Base-by-base conservation (phyloP, 176 grass and related monocot species). In the Stipa capillata region DNA sequence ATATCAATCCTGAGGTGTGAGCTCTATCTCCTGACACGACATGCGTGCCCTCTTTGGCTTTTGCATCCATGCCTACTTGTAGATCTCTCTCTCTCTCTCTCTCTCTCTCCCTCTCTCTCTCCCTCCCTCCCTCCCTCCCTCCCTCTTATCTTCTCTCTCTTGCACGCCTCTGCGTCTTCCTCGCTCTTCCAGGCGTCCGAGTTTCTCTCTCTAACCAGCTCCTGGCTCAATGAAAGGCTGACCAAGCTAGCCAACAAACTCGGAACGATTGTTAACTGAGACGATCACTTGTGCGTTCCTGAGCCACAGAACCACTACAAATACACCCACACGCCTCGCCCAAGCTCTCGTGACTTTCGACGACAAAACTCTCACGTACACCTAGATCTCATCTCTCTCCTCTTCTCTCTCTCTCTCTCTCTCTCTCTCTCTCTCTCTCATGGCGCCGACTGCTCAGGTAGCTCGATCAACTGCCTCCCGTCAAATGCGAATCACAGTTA, bases 371-470 rank as follows among this genome's bases (percentile, higher is more conserved):
- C 23, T 28, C 41, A 70, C 66, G 41, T 31, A 31, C 42, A 17
- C 65, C 65, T 2, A 45, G 44, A 72, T 72, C 45, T 31, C 73
- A 33, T 71, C 64, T 51, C 11, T 25, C 8, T 18, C 36, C 40
- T 45, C 73, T 76, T 50, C 79, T 61, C 16, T 25, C 42, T 48
- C 17, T 25, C 59, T 27, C 33, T 64, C 29, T 61, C 57, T 10
- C 10, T 20, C 78, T 33, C 66, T 65, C 27, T n/a, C 18, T 34
- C 58, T 61, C 25, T 1, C 64, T 63, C 42, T 27, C 18, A 90
- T 90, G 88, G 83, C 83, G 4, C 88, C 83, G 12, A 83, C 88
- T 18, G 25, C 54, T 24, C 57, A 78, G 87, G 87, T 61, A 89
- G 3, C 14, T 8, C 23, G n/a, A 10, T 7, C 18, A 36, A 8